phyloP scores from a whole-genome alignment of 768 basidiomycete genomes.

The Russula ochroleuca region DNA sequence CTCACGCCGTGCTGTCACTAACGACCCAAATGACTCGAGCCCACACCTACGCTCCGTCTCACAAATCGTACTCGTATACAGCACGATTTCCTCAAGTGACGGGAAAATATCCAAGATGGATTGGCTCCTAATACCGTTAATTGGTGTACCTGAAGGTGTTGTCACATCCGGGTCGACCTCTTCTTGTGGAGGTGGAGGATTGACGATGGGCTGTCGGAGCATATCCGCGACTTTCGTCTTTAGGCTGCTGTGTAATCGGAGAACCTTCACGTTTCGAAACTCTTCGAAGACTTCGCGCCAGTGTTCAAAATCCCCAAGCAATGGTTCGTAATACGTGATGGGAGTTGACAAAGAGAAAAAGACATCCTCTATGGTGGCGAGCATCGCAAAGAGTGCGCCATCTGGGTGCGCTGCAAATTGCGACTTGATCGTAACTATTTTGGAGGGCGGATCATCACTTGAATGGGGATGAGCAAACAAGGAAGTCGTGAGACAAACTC shows the following conservation, averaged over 20 bases:
- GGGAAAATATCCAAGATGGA: neutral
- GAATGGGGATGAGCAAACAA: neutral
- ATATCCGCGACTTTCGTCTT: neutral
- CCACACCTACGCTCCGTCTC: neutral
- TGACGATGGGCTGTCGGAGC: neutral
- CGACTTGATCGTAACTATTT: neutral
- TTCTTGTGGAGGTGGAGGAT: neutral
- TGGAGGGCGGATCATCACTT: neutral
- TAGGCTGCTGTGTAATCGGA: neutral
- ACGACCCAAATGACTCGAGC: neutral
- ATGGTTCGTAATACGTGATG: no score
- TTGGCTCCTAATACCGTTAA: no score
- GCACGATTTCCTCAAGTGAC: neutral
- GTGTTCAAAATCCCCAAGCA: fast-evolving
- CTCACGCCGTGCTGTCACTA: neutral
- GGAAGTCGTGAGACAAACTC: neutral
- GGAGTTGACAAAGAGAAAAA: neutral
- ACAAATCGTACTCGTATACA: neutral
- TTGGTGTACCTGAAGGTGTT: neutral
- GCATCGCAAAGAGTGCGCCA: neutral
- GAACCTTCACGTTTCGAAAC: neutral
- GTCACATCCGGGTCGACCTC: neutral
- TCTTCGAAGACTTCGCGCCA: neutral
- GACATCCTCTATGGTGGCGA: neutral
- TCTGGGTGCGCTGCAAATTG: neutral